These are phyloP conservation scores for Tarenaya hassleriana DNA, from an alignment of 345 rosid genomes.

Conservation along the genomic window DNA sequence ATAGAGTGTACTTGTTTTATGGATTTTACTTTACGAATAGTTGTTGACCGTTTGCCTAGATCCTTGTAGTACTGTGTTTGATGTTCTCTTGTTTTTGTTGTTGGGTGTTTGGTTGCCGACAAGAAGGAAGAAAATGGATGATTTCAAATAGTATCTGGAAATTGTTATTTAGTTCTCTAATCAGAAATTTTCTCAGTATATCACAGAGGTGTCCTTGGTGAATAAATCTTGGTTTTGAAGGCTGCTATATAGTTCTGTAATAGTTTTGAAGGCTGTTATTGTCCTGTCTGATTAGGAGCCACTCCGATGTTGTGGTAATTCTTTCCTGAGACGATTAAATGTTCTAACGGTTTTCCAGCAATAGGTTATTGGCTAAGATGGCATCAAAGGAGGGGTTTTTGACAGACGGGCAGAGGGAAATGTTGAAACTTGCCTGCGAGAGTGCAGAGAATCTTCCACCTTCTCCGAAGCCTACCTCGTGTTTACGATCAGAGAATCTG, in stretches of 20 bases:
- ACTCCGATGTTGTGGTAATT: neutral
- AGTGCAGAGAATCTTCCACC: conserved; percentile 47
- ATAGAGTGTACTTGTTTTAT: neutral
- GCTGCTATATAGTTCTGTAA: neutral
- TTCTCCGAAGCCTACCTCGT: conserved; percentile 59
- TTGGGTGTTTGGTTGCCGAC: no score
- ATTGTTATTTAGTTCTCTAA: no score
- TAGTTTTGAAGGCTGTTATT: conserved; percentile 1
- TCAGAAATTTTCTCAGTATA: no score
- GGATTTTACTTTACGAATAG: conserved; percentile 8
- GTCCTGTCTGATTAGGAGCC: neutral
- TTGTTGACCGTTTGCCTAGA: no score
- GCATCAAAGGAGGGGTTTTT: conserved; percentile 70
- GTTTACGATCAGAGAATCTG: conserved; percentile 46
- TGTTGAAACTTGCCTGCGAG: conserved; percentile 58
- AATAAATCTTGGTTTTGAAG: neutral
- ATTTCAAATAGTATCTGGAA: no score
- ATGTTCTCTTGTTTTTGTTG: no score
- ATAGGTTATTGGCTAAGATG: conserved; percentile 36
- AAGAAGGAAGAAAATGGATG: no score
- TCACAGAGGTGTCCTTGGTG: neutral
- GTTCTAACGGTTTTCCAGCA: neutral
- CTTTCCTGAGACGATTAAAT: neutral
- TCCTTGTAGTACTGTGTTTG: no score
- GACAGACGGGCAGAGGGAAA: conserved; percentile 80